A percentile compares a stretch with the other conserved stretches of the same genome.
Evolutionary conservation across 129 eudicot species (phyloP).

Genomic region (Solidago caesia): DNA sequence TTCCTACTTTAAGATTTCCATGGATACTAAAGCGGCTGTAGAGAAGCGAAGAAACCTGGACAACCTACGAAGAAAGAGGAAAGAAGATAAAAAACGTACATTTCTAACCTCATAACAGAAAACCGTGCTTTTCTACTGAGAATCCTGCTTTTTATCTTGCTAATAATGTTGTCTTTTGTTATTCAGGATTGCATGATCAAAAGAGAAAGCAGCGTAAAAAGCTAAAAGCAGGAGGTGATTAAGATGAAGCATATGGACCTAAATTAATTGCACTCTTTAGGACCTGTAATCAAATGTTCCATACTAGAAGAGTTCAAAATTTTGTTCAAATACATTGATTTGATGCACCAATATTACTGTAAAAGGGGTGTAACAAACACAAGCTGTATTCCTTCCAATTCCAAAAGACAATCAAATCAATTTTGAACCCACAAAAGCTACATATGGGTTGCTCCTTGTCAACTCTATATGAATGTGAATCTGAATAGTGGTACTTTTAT

Average conservation of each 20-base stretch:
- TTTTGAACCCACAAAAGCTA: too few relatives aligned
- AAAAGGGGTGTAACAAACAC: too few relatives aligned
- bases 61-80: constrained; percentile 65
- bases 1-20: constrained; percentile 42
- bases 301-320: constrained; percentile 21
- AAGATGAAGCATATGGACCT: constrained; percentile 9
- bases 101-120: neutral
- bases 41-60: constrained; percentile 63
- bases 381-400: too few relatives aligned
- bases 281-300: neutral
- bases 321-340: constrained; percentile 27
- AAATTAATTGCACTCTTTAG: neutral
- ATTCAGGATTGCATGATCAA: constrained; percentile 79
- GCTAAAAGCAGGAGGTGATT: constrained; percentile 49
- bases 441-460: too few relatives aligned
- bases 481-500: too few relatives aligned
- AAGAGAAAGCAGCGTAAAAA: constrained; percentile 61
- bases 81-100: constrained; percentile 84
- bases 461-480: too few relatives aligned
- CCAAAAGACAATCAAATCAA: too few relatives aligned
- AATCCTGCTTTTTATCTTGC: neutral
- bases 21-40: constrained; percentile 62
- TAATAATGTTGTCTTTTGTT: constrained; percentile 15
- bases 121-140: neutral
- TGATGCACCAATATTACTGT: neutral